Evolutionary conservation across 2,329 filamentous ascomycete genomes (phyloP).

Genomic region (Cercospora sp.): DNA sequence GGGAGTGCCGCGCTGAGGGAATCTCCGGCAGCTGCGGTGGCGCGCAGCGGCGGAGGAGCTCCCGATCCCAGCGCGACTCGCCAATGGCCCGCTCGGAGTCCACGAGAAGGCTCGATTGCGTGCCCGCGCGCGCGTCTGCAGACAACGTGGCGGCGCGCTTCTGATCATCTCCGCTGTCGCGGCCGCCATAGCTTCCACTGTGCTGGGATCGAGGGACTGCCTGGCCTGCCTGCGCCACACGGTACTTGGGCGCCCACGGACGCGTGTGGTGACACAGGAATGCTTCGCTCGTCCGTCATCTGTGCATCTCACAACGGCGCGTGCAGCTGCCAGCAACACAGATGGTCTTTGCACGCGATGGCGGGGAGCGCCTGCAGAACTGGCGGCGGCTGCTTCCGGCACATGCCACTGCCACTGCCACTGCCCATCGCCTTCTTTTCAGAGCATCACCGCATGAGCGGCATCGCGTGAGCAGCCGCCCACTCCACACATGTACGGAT

Average conservation of each 20-base stretch:
- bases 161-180: background rate
- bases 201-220: background rate
- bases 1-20: background rate
- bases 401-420: no score
- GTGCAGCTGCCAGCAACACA: no score
- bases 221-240: background rate
- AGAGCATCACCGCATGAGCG: no score
- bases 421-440: no score
- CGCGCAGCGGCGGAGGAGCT: background rate
- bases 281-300: background rate
- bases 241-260: background rate
- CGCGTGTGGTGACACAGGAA: background rate
- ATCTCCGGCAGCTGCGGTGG: background rate
- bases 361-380: no score
- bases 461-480: no score
- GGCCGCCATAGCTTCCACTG: background rate
- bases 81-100: constrained; percentile 14
- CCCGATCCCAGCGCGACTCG: background rate
- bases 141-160: constrained; percentile 2
- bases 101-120: constrained; percentile 15
- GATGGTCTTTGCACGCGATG: background rate
- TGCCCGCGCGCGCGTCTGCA: background rate
- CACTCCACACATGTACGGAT: no score
- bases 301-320: no score
- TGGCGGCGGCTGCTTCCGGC: background rate